These are phyloP conservation scores for Akanthomyces uredinophilus DNA, from an alignment of 2,329 filamentous ascomycete genomes.

Conservation along the genomic window DNA sequence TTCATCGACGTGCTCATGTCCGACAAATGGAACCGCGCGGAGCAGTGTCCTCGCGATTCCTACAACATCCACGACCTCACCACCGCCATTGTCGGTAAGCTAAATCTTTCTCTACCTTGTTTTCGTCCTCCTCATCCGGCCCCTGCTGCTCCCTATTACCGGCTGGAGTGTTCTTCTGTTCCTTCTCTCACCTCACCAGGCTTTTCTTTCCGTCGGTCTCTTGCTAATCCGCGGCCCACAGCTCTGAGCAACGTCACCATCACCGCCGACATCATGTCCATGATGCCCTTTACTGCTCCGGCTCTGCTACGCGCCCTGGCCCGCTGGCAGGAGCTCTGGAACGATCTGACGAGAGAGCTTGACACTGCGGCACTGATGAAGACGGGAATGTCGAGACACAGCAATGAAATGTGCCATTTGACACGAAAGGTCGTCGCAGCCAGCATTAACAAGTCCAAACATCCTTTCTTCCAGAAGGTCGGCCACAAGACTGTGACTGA, in stretches of 20 bases:
- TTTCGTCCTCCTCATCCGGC: background rate
- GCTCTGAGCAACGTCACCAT: constrained; percentile 15
- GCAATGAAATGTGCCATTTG: constrained; percentile 4
- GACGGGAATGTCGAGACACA: constrained; percentile 7
- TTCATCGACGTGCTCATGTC: constrained; percentile 20
- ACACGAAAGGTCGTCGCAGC: constrained; percentile 1
- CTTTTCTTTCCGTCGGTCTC: background rate
- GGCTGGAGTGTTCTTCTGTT: background rate
- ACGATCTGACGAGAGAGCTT: background rate
- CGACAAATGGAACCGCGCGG: constrained; percentile 16
- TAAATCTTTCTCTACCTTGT: background rate
- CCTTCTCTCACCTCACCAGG: background rate
- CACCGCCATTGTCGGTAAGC: constrained; percentile 14
- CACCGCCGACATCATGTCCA: constrained; percentile 17
- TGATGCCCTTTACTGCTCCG: constrained; percentile 11
- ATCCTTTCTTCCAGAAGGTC: constrained; percentile 12
- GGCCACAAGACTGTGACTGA: constrained; percentile 11
- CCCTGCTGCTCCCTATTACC: background rate
- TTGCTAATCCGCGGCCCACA: background rate
- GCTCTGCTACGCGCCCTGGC: constrained; percentile 17
- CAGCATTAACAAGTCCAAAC: background rate
- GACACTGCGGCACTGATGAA: background rate
- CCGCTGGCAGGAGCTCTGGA: constrained; percentile 22
- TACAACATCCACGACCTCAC: constrained; percentile 15
- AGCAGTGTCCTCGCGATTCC: constrained; percentile 13